These are phyloP conservation scores for Phyllachora maydis DNA, from an alignment of 2,329 filamentous ascomycete species.

Conservation along the genomic window DNA sequence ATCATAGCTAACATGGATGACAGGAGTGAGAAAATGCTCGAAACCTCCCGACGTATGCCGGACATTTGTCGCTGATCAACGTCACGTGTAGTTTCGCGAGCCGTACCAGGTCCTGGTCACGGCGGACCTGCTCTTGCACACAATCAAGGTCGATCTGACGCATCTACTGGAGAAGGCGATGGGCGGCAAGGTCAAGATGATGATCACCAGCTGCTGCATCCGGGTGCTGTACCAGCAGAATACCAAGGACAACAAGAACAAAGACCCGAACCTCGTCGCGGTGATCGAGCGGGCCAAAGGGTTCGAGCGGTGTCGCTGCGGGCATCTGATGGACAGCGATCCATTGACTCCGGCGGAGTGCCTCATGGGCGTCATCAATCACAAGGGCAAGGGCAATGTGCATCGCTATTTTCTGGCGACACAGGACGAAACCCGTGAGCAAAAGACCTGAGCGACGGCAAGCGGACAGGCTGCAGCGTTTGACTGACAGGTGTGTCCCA, in stretches of 20 bases:
- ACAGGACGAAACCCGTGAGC: conserved; percentile 49
- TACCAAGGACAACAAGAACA: too few species aligned
- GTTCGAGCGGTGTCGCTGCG: conserved; percentile 53
- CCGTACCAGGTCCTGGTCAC: conserved; percentile 86
- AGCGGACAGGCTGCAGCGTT: conserved; percentile 5
- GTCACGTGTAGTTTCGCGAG: too few species aligned
- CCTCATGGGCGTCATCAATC: conserved; percentile 42
- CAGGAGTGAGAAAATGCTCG: too few species aligned
- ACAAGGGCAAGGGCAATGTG: conserved; percentile 48
- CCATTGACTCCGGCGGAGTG: conserved; percentile 51
- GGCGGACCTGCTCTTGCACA: conserved; percentile 65
- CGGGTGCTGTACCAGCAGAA: conserved; percentile 53
- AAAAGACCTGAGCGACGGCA: too few species aligned
- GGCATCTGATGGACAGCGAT: conserved; percentile 53
- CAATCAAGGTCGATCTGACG: conserved; percentile 26
- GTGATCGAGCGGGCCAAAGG: conserved; percentile 58
- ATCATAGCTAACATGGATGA: too few species aligned
- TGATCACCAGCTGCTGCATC: conserved; percentile 44
- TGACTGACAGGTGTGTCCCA: too few species aligned
- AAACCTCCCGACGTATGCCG: too few species aligned
- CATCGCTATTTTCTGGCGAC: conserved; percentile 57
- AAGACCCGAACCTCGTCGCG: conserved; percentile 38
- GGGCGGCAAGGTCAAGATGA: conserved; percentile 8
- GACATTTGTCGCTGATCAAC: too few species aligned
- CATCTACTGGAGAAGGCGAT: conserved; percentile 8